Evolutionary conservation across 345 rosid species (phyloP).

Genomic region (Arabis alpina): DNA sequence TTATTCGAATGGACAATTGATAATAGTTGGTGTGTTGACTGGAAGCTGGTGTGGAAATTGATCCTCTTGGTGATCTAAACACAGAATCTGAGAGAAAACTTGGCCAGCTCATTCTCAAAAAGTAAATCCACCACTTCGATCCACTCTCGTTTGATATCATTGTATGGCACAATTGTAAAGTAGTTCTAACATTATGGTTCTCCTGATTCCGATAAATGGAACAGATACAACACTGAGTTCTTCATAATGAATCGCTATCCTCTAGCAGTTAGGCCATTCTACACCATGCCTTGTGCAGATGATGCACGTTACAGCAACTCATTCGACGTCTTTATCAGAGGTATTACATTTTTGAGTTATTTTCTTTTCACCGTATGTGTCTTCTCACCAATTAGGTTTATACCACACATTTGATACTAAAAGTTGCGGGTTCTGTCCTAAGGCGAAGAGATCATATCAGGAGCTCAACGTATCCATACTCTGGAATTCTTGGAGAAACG

Average conservation of each 20-base stretch:
- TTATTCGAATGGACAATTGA: too few species aligned
- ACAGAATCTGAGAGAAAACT: too few species aligned
- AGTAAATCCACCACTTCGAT: slow-evolving; percentile 40
- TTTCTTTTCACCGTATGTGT: too few species aligned
- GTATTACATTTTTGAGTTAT: slow-evolving; percentile 22
- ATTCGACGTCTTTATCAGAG: slow-evolving; percentile 94
- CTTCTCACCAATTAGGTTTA: not conserved
- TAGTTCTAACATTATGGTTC: too few species aligned
- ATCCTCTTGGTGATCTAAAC: too few species aligned
- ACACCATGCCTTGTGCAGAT: slow-evolving; percentile 92
- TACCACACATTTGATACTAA: not conserved
- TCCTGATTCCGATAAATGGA: too few species aligned
- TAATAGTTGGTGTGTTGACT: too few species aligned
- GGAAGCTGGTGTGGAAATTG: too few species aligned
- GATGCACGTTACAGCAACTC: slow-evolving; percentile 79
- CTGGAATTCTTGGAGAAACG: slow-evolving; percentile 77
- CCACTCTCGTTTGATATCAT: too few species aligned
- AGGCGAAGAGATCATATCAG: slow-evolving; percentile 97
- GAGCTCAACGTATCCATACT: slow-evolving; percentile 91
- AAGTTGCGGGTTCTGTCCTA: slow-evolving; percentile 27
- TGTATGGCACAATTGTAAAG: too few species aligned
- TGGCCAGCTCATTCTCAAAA: slow-evolving; percentile 53
- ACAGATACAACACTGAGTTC: slow-evolving; percentile 67
- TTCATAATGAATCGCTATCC: slow-evolving; percentile 86
- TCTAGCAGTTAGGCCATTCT: slow-evolving; percentile 83